Evolutionary conservation across 139 green algal species (phyloP).

Genomic region (Astrephomene gubernaculifera): DNA sequence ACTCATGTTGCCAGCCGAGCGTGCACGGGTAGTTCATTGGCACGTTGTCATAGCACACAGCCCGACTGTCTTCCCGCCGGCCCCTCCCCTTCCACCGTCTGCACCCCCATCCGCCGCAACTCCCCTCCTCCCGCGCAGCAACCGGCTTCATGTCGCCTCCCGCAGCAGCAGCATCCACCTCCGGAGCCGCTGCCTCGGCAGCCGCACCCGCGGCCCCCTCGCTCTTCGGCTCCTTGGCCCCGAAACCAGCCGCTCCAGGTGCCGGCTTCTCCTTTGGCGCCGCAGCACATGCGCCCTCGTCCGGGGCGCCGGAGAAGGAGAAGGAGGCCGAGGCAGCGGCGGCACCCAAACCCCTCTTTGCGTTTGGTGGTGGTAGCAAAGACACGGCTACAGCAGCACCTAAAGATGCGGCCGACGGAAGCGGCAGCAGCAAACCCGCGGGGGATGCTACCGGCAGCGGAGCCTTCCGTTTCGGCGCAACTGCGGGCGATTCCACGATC

Average conservation of each 20-base stretch:
- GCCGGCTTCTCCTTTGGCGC: constrained; percentile 1
- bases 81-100: not conserved
- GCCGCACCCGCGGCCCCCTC: not conserved
- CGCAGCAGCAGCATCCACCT: not conserved
- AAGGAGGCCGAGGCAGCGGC: not conserved
- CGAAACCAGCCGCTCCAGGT: not conserved
- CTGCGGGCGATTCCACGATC: too few species aligned
- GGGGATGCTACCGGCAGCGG: not conserved
- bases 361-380: too few species aligned
- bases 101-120: not conserved
- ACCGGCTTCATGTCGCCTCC: constrained; percentile 8
- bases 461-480: too few species aligned
- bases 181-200: not conserved
- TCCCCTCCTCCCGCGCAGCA: not conserved
- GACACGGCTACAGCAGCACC: not conserved
- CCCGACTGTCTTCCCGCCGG: too few species aligned
- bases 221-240: not conserved
- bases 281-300: too few species aligned
- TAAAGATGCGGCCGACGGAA: not conserved
- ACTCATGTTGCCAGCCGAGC: too few species aligned
- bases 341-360: not conserved
- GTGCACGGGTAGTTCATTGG: too few species aligned
- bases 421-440: not conserved
- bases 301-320: not conserved
- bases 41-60: too few species aligned